Evolutionary conservation across 1,284 basidiomycete genomes (phyloP).

Genomic region (Marasmius oreades): DNA sequence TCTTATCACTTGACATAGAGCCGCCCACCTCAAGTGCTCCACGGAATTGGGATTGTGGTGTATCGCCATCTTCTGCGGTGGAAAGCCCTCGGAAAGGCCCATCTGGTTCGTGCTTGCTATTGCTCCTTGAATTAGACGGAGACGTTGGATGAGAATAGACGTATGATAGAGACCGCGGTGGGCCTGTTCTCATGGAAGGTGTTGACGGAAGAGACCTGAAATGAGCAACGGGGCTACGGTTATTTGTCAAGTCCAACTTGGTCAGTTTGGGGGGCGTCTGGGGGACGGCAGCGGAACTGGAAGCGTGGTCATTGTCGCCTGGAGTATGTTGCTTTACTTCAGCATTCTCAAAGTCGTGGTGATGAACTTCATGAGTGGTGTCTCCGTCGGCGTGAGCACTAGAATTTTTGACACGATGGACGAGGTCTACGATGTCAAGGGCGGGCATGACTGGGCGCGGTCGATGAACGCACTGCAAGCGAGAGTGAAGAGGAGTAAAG

Average conservation of each 20-base stretch:
- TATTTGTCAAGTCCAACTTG: not conserved
- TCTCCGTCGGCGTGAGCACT: not conserved
- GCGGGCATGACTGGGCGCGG: not conserved
- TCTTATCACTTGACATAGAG: conserved; percentile 41
- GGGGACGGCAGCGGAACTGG: not conserved
- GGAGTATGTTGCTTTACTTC: not conserved
- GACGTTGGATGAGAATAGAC: conserved; percentile 50
- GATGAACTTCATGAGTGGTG: not conserved
- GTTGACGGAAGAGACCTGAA: conserved; percentile 36
- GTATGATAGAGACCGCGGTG: conserved; percentile 70
- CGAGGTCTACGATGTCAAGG: not conserved
- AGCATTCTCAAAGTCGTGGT: not conserved
- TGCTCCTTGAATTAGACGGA: conserved; percentile 32
- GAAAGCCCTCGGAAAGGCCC: conserved; percentile 29
- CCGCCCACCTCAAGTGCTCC: conserved; percentile 53
- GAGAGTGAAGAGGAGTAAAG: not conserved
- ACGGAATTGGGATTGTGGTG: conserved; percentile 47
- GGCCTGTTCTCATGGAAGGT: conserved; percentile 66
- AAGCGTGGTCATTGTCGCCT: not conserved
- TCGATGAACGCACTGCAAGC: not conserved
- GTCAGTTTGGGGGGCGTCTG: not conserved
- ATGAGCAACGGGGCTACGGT: conserved; percentile 4
- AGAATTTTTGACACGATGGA: not conserved
- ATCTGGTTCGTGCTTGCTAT: conserved; percentile 25
- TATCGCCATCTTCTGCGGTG: conserved; percentile 22